Percentiles rank a stretch among this genome's conserved stretches.
Conservation (phyloP, 768 basidiomycete species). For the Tulasnella sp. region DNA sequence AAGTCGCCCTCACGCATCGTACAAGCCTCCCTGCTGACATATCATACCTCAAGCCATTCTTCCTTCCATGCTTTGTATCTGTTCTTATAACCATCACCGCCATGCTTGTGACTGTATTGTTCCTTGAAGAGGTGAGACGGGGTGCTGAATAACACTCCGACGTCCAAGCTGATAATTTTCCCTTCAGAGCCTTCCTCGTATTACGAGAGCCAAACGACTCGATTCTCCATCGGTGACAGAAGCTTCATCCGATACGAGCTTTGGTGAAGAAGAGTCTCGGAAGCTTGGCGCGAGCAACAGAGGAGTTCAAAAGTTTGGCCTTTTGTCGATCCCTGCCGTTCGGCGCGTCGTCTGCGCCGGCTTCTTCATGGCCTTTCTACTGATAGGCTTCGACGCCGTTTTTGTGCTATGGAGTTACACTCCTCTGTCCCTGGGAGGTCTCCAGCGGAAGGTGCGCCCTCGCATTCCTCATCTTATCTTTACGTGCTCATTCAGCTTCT, state of each 20-base stretch:
- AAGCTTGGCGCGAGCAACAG: too few relatives aligned
- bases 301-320: too few relatives aligned
- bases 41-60: slow-evolving; percentile 37
- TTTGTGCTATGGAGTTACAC: slow-evolving; percentile 73
- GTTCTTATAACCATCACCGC: slow-evolving; percentile 36
- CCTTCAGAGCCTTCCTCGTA: too few relatives aligned
- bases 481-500: background rate
- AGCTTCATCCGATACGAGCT: too few relatives aligned
- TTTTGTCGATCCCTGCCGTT: too few relatives aligned
- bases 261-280: too few relatives aligned
- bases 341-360: slow-evolving; percentile 22
- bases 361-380: slow-evolving; percentile 52
- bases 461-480: background rate
- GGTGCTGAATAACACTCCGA: too few relatives aligned
- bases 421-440: slow-evolving; percentile 57
- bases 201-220: too few relatives aligned
- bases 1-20: background rate
- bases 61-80: slow-evolving; percentile 39
- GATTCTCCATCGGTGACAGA: too few relatives aligned
- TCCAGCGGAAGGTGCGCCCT: slow-evolving; percentile 59
- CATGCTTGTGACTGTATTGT: slow-evolving; percentile 32
- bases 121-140: slow-evolving; percentile 35
- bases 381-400: slow-evolving; percentile 63
- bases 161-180: too few relatives aligned
- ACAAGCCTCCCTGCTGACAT: background rate